Evolutionary conservation across 305 asterid species (phyloP), one percentile per base, ranked within the genome.

Genomic region (Fraxinus ornus): DNA sequence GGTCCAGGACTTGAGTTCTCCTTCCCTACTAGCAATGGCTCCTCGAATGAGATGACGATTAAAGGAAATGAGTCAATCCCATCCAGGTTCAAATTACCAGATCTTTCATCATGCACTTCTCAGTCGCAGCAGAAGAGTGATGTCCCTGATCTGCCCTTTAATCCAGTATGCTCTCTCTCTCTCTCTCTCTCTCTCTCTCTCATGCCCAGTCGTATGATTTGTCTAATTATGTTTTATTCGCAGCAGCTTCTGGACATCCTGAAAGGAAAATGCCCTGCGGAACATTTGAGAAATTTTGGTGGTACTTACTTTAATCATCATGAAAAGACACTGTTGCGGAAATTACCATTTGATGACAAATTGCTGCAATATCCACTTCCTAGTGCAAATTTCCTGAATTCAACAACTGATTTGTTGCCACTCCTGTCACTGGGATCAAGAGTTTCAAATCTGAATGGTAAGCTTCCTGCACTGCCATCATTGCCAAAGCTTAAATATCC

Each of bases 401-500:
- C 89, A 28, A 82, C 87, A 71, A 88, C 94, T 24, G 96, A 92
- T 75, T 84, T 91, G 72, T 91, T 91, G 83, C 93, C 98, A 0
- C 86, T 88, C 87, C 84, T 93, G 77, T 92, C 97, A 9, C 87
- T 95, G 85, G 97, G 99, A 83, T 89, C 98, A 26, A 91, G 92
- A 80, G 86, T 68, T 55, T 84, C 87, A 81, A 97, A 93, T 81
- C 77, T 86, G 10, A 83, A 87, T 36, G 91, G 32, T 62, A 8
- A 62, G 26, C 71, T 22, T 62, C 71, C 30, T 22, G 71, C 71
- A 62, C 13, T 62, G 71, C 32, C 71, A 62, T 60, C 32, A 22
- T 62, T 62, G 28, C 72, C 72, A 62, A 22, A 62, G 28, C 17
- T 62, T 22, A 62, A 62, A 62, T 62, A 22, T 62, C 72, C 33